Conservation (phyloP, 192 early-diverging fungal species). For the Coemansia sp. region DNA sequence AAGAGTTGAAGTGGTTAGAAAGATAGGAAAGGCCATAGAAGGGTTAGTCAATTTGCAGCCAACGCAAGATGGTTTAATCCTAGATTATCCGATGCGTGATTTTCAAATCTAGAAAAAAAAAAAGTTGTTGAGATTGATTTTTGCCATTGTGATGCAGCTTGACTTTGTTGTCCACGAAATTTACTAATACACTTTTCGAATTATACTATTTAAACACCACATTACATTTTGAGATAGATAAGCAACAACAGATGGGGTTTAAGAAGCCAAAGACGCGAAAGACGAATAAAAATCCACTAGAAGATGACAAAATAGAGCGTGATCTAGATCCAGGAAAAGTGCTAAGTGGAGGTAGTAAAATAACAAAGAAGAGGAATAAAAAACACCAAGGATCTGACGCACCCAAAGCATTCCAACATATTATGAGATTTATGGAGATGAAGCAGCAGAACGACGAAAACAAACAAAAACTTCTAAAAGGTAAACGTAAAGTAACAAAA, state of each 20-base stretch:
- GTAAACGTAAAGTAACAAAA: slow-evolving; percentile 9
- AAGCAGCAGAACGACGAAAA: slow-evolving; percentile 13
- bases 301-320: slow-evolving; percentile 27
- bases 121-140: not conserved
- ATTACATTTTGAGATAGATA: not conserved
- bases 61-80: not conserved
- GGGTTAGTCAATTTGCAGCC: not conserved
- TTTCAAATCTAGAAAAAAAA: not conserved
- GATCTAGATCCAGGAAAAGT: slow-evolving; percentile 41
- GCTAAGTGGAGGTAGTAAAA: slow-evolving; percentile 39
- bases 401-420: slow-evolving; percentile 41
- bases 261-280: slow-evolving; percentile 43
- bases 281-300: slow-evolving; percentile 8
- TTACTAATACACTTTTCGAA: not conserved
- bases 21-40: not conserved
- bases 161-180: not conserved
- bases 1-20: not conserved
- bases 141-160: not conserved
- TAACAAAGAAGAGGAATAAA: slow-evolving; percentile 21
- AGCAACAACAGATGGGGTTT: slow-evolving; percentile 29
- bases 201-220: not conserved
- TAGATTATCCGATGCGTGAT: not conserved
- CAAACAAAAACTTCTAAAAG: slow-evolving; percentile 28
- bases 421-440: slow-evolving; percentile 35
- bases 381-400: slow-evolving; percentile 20